Base-by-base conservation (phyloP, 768 basidiomycete genomes). In the Mycena maculata region DNA sequence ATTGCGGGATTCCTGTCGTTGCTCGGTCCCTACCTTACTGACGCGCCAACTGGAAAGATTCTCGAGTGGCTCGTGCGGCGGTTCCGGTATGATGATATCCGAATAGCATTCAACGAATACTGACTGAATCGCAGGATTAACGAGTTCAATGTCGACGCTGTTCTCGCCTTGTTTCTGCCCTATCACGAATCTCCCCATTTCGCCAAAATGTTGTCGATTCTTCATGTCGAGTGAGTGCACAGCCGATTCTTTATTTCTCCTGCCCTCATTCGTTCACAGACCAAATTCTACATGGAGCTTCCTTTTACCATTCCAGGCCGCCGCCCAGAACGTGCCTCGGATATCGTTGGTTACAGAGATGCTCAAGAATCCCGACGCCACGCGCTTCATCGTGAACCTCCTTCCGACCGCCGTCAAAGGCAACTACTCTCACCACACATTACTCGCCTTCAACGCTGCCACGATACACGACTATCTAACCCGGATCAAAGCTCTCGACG, bases 111-210 rank as follows among this genome's bases (percentile, higher is more conserved):
- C 36, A 41, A 62, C 9, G 22, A 36, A 7, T 31, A 33, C 58
- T 72, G 39, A 48, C 63, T 48, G 15, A 69, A 41, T 13, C 59
- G 20, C 72, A 98, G 97, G 76, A 88, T 98, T 28, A 87, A 98
- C 74, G 96, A 99, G 76, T 95, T 98, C 82, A 98, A 99, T 73
- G 85, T 96, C 59, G 86, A 91, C 59, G 85, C 86, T 25, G 75
- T 96, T 28, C 84, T 99, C 8, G 80, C 90, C 10, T 82, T 95
- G 25, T 99, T 99, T 79, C 80, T 98, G 31, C 98, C 98, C 0
- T 98, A 97, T 75, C 95, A 99, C 73, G 94, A 96, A 71, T 93
- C 96, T 6, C 90, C 93, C 0, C 95, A 98, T 76, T 99, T 99
- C 77, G 86, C 92, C 11, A 97, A 98, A 72, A 94, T 98, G 85